phyloP scores from a whole-genome alignment of 805 yeast species.

The Komagataella mondaviorum region DNA sequence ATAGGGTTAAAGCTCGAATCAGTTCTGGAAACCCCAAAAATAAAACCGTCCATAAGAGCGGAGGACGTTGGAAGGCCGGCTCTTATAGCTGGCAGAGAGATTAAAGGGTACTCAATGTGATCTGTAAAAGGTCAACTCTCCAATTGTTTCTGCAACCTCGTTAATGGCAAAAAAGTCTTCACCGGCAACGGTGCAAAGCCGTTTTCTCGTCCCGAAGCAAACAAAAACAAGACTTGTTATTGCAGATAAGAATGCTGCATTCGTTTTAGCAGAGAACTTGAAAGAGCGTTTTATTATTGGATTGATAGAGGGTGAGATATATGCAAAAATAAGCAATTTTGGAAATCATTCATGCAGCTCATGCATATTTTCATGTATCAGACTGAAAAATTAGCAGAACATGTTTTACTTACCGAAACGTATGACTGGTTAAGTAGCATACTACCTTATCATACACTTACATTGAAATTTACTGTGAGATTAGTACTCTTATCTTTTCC shows the following conservation, averaged over 20 bases:
- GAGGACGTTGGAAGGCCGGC: no score
- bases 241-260: not conserved
- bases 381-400: not conserved
- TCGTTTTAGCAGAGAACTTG: not conserved
- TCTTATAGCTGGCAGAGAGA: no score
- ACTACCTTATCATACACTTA: no score
- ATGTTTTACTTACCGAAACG: not conserved
- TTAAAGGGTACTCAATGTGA: no score
- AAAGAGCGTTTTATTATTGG: not conserved
- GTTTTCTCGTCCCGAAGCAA: not conserved
- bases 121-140: no score
- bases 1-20: not conserved
- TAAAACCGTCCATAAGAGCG: no score
- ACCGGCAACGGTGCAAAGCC: not conserved
- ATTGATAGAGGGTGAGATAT: not conserved
- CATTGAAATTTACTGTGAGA: no score
- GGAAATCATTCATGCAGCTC: not conserved
- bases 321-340: not conserved
- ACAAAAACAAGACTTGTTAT: not conserved
- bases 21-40: no score
- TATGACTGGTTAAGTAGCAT: no score
- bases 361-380: not conserved
- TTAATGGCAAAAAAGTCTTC: no score
- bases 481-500: no score
- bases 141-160: not conserved